Percentiles rank a stretch among this genome's conserved stretches.
phyloP scores from a whole-genome alignment of 805 yeast species.

The Candida dajiaensis region DNA sequence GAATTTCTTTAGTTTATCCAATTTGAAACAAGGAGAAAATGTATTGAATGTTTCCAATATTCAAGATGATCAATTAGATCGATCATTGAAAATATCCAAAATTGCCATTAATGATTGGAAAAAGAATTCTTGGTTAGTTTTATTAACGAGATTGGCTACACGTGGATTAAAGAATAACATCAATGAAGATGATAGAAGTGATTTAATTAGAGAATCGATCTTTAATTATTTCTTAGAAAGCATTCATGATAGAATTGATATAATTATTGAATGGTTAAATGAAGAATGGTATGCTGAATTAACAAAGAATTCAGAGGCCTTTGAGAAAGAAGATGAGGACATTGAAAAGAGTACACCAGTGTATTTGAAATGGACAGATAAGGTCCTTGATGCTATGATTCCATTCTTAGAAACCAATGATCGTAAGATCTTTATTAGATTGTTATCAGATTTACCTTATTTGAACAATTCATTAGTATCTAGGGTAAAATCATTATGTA shows the following conservation, averaged over 20 bases:
- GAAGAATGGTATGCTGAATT: constrained; percentile 85
- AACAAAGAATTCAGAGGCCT: constrained; percentile 22
- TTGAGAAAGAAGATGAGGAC: constrained; percentile 14
- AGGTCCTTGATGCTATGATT: constrained; percentile 68
- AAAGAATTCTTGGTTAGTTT: constrained; percentile 67
- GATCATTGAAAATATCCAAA: constrained; percentile 22
- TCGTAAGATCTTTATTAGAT: constrained; percentile 70
- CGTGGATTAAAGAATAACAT: constrained; percentile 52
- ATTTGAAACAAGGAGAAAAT: constrained; percentile 19
- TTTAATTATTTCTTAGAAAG: constrained; percentile 69
- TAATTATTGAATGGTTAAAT: constrained; percentile 85
- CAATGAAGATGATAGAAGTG: constrained; percentile 40
- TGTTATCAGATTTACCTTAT: constrained; percentile 83
- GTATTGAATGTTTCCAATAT: constrained; percentile 17
- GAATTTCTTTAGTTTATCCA: constrained; percentile 48
- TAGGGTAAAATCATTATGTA: constrained; percentile 66
- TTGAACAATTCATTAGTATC: constrained; percentile 56
- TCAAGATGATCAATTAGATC: constrained; percentile 12
- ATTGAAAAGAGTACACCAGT: constrained; percentile 33
- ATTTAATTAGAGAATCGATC: constrained; percentile 61
- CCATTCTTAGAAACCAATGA: constrained; percentile 83
- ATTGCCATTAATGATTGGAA: constrained; percentile 46
- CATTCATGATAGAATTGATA: constrained; percentile 64
- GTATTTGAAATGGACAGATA: constrained; percentile 66
- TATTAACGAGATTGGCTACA: constrained; percentile 73